Percentiles rank a stretch among this genome's conserved stretches.
phyloP scores from a whole-genome alignment of 2,329 filamentous ascomycete genomes.

The Hymenoscyphus fraxineus region DNA sequence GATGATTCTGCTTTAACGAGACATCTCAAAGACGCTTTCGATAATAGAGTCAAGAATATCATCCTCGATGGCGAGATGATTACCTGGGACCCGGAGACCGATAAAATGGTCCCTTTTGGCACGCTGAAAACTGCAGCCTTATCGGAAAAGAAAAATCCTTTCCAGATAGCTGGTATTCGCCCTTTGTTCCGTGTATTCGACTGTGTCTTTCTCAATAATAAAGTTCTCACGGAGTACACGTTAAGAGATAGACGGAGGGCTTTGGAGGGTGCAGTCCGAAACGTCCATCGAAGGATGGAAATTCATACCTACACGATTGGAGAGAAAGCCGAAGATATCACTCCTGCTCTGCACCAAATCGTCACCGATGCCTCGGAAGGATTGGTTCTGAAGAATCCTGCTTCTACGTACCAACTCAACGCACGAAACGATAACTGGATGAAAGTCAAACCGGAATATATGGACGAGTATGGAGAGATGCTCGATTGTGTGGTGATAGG shows the following conservation, averaged over 20 bases:
- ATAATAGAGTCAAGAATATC: slow-evolving; percentile 72
- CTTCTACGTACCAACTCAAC: slow-evolving; percentile 80
- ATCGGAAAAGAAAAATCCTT: slow-evolving; percentile 71
- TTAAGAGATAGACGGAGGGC: slow-evolving; percentile 76
- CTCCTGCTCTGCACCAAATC: slow-evolving; percentile 74
- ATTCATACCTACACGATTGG: slow-evolving; percentile 71
- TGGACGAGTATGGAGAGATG: slow-evolving; percentile 91
- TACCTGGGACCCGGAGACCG: slow-evolving; percentile 85
- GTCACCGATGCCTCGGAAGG: slow-evolving; percentile 87
- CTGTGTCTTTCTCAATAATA: slow-evolving; percentile 82
- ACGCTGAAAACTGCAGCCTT: slow-evolving; percentile 89
- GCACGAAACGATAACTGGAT: slow-evolving; percentile 95
- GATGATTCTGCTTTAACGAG: slow-evolving; percentile 74
- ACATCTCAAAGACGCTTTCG: slow-evolving; percentile 74
- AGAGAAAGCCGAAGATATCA: slow-evolving; percentile 66
- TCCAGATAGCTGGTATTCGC: slow-evolving; percentile 56
- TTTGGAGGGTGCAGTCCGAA: slow-evolving; percentile 65
- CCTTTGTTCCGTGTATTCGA: slow-evolving; percentile 88
- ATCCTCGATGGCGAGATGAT: slow-evolving; percentile 99
- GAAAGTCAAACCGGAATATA: slow-evolving; percentile 98
- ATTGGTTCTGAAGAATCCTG: slow-evolving; percentile 88
- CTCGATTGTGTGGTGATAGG: slow-evolving; percentile 88
- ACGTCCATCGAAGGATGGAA: slow-evolving; percentile 74
- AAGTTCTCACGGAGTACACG: slow-evolving; percentile 74
- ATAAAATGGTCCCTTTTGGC: slow-evolving; percentile 85